Evolutionary conservation across 768 basidiomycete genomes (phyloP).

Genomic region (Termitomyces sp.): DNA sequence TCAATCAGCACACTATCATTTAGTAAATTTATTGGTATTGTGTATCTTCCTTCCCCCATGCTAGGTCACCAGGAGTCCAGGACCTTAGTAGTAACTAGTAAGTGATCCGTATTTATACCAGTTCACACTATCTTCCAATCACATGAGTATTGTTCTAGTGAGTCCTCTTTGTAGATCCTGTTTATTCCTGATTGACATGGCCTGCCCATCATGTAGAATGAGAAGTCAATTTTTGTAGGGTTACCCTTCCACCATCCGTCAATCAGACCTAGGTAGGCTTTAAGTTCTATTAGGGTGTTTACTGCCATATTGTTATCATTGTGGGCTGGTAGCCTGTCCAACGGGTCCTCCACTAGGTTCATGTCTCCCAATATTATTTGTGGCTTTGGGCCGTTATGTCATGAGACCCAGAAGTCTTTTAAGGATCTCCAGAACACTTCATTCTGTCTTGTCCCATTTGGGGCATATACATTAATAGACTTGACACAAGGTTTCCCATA

Average conservation of each 20-base stretch:
- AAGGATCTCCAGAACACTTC: not conserved
- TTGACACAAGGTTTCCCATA: no score
- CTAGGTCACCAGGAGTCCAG: not conserved
- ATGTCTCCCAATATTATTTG: not conserved
- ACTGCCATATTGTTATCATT: not conserved
- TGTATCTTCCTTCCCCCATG: not conserved
- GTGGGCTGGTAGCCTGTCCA: not conserved
- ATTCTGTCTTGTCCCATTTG: no score
- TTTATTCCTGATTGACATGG: not conserved
- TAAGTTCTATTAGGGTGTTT: not conserved
- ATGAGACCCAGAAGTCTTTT: not conserved
- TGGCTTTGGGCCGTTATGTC: not conserved
- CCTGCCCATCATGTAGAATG: not conserved
- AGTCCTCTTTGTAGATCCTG: not conserved
- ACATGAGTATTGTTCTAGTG: not conserved
- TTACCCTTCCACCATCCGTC: not conserved
- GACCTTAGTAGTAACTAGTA: not conserved
- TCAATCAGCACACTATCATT: no score
- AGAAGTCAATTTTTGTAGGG: not conserved
- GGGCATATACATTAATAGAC: no score
- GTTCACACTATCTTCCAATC: not conserved
- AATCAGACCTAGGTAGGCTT: not conserved
- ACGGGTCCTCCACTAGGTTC: not conserved
- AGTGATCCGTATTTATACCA: not conserved
- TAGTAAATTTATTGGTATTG: not conserved